Conservation (phyloP, 106 monocot genomes). For the Dactylorhiza incarnata region DNA sequence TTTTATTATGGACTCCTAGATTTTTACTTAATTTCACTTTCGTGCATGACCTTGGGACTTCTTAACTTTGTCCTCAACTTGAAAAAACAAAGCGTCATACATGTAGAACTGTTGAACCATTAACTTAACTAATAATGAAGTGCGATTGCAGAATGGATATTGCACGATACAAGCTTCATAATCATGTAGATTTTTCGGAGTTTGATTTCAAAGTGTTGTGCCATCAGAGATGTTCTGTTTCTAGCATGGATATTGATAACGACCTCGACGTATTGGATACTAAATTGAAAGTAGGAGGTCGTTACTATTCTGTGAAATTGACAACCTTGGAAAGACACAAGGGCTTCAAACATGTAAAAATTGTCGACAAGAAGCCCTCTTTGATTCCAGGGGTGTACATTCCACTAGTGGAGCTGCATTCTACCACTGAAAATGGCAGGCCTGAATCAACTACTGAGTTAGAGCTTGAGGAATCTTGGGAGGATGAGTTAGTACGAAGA, state of each 20-base stretch:
- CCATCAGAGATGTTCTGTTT: conserved; percentile 16
- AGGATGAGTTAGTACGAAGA: conserved; percentile 69
- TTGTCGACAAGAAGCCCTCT: conserved; percentile 23
- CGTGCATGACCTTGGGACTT: not conserved
- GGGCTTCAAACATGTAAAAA: conserved; percentile 64
- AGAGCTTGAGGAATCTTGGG: conserved; percentile 83
- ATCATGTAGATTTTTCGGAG: conserved; percentile 14
- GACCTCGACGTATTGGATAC: conserved; percentile 59
- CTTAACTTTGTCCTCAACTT: not conserved
- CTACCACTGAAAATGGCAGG: conserved; percentile 19
- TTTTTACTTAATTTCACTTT: not conserved
- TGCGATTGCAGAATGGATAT: conserved; percentile 71
- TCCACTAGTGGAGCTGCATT: conserved; percentile 30
- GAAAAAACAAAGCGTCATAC: not conserved
- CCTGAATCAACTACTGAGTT: conserved; percentile 7
- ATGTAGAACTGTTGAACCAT: not conserved
- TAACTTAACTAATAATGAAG: conserved; percentile 14
- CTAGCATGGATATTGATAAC: conserved; percentile 34
- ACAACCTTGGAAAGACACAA: conserved; percentile 55
- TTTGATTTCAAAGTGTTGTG: conserved; percentile 15
- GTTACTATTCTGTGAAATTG: conserved; percentile 71
- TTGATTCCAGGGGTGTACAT: conserved; percentile 46
- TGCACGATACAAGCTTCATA: conserved; percentile 54
- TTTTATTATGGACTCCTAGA: not conserved
- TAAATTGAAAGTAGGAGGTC: conserved; percentile 56